Base-by-base conservation (phyloP, 176 grass and related monocot species). In the Elaeis guineensis region DNA sequence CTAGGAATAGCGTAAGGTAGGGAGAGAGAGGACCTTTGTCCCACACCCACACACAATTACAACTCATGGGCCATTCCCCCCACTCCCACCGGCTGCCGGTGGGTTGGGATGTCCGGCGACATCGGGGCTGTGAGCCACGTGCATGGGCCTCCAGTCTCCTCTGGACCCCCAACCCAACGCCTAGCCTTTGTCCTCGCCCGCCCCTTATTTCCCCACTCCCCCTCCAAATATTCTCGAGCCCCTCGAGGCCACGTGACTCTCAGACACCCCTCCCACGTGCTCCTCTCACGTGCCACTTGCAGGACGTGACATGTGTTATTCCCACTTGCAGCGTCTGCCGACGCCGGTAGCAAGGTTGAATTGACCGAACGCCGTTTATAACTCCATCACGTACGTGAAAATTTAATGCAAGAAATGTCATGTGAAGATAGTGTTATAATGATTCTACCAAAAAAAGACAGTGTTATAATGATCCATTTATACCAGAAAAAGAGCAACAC, bases 71-170 rank as follows among this genome's bases (percentile, higher is more conserved):
- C 22, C 72, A 89, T 69, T 50, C 24, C 54, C n/a, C 62, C 30
- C 18, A 88, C 65, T 52, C 78, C 62, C 54, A 72, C 58, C 69
- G 62, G 54, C 71, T 85, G 71, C 85, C 75, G 70, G 55, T 58
- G 63, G 64, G 60, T 62, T 70, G 78, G 63, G 63, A 72, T 76
- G 58, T 86, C 72, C 55, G 68, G 63, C 75, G 54, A 80, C 71
- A 86, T 44, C 54, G 55, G 59, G 79, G 75, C 50, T 79, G 68
- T 44, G 55, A 77, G 20, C 5, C 87, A 86, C 75, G 69, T 86
- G 82, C 65, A 59, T 76, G 70, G 74, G 32, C 57, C 65, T 57
- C 44, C 23, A 55, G 19, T 32, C 23, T 2, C 17, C 17, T 18
- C 24, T 7, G 71, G 57, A 49, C 32, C 73, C 72, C 26, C 35